Evolutionary conservation across 805 yeast genomes (phyloP), one percentile per base, ranked within the genome.

Genomic region (Kurtzmaniella cleridarum): DNA sequence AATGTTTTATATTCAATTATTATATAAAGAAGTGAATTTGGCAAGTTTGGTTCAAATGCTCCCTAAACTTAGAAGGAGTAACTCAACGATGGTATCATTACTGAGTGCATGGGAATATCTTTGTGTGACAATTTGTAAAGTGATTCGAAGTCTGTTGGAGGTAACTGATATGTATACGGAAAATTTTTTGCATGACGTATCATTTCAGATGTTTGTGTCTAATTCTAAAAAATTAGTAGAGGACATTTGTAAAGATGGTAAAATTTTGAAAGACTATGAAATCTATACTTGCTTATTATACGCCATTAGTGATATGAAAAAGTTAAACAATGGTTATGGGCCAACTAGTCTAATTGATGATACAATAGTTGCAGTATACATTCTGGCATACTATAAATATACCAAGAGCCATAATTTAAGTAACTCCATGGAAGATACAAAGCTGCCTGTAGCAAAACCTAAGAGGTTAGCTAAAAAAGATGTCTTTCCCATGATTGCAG

Each of bases 291-390:
- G 73, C 35, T 62, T 73, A 27, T 51, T 84, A 11, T 60, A 58
- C 40, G 79, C 79, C 16, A 54, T 76, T 8, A 66, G 72, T 12
- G 90, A 82, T 36, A 68, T 84, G 49, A 70, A 86, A 45, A 74
- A 82, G 42, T 70, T 83, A 60, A 86, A 88, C 43, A 84, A 82
- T 54, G 95, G 95, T 0, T 81, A 81, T 55, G 91, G 89, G 0
- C 79, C 93, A 2, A 84, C 93, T 0, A 78, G 87, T 0, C 57
- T 74, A 28, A 75, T 84, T 39, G 95, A 86, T 56, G 93, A 86
- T 45, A 75, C 86, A 0, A 76, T 76, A 43, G 79, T 80, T 27
- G 73, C 81, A 6, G 54, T 83, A 0, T 87, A 71, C 49, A 58
- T 86, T 51, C 66, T 64, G 39, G 53, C 83, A 7, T 82, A 65